A percentile compares a stretch with the other conserved stretches of the same genome.
These are phyloP conservation scores for Gnaphalium uliginosum DNA, from an alignment of 129 eudicot genomes.

Conservation along the genomic window DNA sequence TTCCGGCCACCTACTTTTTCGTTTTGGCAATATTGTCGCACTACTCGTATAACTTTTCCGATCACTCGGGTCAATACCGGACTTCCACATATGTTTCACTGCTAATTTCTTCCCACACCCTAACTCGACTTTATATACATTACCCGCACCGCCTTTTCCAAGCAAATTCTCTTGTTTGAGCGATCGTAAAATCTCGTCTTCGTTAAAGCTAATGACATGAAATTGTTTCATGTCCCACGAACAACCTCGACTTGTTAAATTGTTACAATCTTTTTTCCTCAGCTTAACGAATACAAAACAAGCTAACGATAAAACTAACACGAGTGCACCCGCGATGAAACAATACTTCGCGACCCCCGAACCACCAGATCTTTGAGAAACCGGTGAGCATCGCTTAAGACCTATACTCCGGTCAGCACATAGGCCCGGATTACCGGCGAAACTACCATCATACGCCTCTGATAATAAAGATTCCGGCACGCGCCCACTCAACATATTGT, in stretches of 20 bases:
- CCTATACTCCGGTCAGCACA: slow-evolving; percentile 37
- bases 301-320: slow-evolving; percentile 30
- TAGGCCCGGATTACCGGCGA: slow-evolving; percentile 57
- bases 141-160: slow-evolving; percentile 66
- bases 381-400: slow-evolving; percentile 42
- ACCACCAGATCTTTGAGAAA: slow-evolving; percentile 31
- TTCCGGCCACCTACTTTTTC: slow-evolving; percentile 41
- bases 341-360: slow-evolving; percentile 35
- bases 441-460: slow-evolving; percentile 38
- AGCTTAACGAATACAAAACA: slow-evolving; percentile 31
- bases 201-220: slow-evolving; percentile 52
- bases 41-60: slow-evolving; percentile 29
- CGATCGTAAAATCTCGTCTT: slow-evolving; percentile 46
- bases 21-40: slow-evolving; percentile 41
- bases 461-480: slow-evolving; percentile 58
- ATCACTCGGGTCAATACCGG: slow-evolving; percentile 32
- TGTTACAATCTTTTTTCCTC: slow-evolving; percentile 24
- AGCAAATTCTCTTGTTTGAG: slow-evolving; percentile 51
- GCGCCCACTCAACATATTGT: slow-evolving; percentile 50
- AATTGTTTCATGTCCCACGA: slow-evolving; percentile 66
- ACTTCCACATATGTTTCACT: slow-evolving; percentile 63
- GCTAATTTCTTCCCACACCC: slow-evolving; percentile 53
- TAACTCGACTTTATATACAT: slow-evolving; percentile 55
- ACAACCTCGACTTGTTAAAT: slow-evolving; percentile 8
- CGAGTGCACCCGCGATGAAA: slow-evolving; percentile 41